Evolutionary conservation across 768 basidiomycete species (phyloP), one percentile per base, ranked within the genome.

Genomic region (Dioszegia hungarica): DNA sequence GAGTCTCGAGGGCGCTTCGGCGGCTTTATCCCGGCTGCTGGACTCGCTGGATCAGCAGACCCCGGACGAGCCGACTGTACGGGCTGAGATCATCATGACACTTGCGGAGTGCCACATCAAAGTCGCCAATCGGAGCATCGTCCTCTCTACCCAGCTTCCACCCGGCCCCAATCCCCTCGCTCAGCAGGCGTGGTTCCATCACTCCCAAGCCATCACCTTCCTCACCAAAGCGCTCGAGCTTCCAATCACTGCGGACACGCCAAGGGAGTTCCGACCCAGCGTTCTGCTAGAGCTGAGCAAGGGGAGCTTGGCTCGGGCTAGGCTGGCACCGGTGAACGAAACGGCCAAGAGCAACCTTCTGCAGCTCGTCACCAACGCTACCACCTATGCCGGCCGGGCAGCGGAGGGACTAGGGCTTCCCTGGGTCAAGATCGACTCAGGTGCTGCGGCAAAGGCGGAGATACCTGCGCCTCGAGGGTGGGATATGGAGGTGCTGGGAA

Each of bases 331-430:
- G 0, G 38, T 63, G 8, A 66, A 69, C 50, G 68, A 69, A 17
- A 67, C 68, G 14, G 73, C 70, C 25, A 56, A 65, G 43, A 36
- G 64, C 39, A 74, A 74, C 56, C 54, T 52, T 0, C 19, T 4
- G 1, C 66, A 70, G 28, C 46, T 75, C 12, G 34, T 72, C 17
- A 66, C 66, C 2, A 75, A 75, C 36, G 68, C 74, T n/a, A 40
- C 51, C 38, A 63, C 70, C 4, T 75, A 75, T 54, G 66, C 64
- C 9, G 59, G 55, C 17, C 43, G 64, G 29, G 69, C 67, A 1
- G 63, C 46, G 3, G 63, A 61, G 39, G 63, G 54, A n/a, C 44
- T 61, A 6, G 55, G 59, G 1, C 66, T 59, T 63, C 53, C 33
- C 45, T 61, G 46, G 36, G 33, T 64, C 12, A 33, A 44, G 12